Evolutionary conservation across 148 eudicot species (phyloP).

Genomic region (Diospyros lotus): DNA sequence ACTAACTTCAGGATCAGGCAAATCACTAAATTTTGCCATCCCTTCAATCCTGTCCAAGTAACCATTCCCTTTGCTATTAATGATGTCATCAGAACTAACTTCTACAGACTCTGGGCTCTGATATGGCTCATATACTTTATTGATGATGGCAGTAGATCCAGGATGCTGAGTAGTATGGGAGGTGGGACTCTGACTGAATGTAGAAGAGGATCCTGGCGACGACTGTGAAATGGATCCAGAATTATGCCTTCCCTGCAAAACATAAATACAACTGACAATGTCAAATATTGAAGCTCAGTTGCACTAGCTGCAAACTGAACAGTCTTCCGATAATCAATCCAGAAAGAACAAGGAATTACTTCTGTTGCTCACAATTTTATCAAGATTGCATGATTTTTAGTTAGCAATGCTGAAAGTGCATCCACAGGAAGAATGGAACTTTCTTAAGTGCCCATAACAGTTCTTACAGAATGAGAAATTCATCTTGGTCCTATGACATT

Average conservation of each 20-base stretch:
- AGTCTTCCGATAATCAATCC: background rate
- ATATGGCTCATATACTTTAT: slow-evolving; percentile 33
- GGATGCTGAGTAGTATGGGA: slow-evolving; percentile 42
- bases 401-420: background rate
- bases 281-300: slow-evolving; percentile 15
- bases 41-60: slow-evolving; percentile 23
- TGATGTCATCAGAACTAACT: slow-evolving; percentile 53
- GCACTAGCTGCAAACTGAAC: background rate
- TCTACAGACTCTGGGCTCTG: slow-evolving; percentile 65
- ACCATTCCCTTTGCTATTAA: slow-evolving; percentile 30
- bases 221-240: slow-evolving; percentile 42
- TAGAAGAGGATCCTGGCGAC: slow-evolving; percentile 47
- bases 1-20: slow-evolving; percentile 44
- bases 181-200: slow-evolving; percentile 49
- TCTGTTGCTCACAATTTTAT: background rate
- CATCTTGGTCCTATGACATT: background rate
- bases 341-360: background rate
- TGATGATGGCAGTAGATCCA: slow-evolving; percentile 25
- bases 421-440: background rate
- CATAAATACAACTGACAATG: slow-evolving; percentile 10
- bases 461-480: background rate
- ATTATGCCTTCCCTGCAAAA: slow-evolving; percentile 50
- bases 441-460: background rate
- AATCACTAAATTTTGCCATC: slow-evolving; percentile 27
- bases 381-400: background rate